A percentile compares a stretch with the other conserved stretches of the same genome.
Evolutionary conservation across 1,284 basidiomycete species (phyloP).

Genomic region (Chondrostereum purpureum): DNA sequence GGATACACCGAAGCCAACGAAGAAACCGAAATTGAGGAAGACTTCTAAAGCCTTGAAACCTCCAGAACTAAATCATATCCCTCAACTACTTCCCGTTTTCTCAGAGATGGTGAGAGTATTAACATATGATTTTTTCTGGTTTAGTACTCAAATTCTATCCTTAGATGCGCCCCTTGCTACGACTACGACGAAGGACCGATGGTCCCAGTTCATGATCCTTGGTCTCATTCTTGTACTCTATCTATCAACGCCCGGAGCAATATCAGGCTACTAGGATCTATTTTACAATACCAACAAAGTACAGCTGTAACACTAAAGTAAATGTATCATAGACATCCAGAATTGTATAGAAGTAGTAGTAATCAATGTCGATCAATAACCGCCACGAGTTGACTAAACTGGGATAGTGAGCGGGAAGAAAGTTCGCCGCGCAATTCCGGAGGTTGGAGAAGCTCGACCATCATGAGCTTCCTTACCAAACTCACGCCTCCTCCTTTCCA

Average conservation of each 20-base stretch:
- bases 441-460: conserved; percentile 3
- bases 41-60: conserved; percentile 48
- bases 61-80: conserved; percentile 74
- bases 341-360: neutral
- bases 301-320: neutral
- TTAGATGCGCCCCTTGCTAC: neutral
- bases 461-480: conserved; percentile 35
- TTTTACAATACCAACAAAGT: too few relatives aligned
- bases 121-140: neutral
- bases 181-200: conserved; percentile 7
- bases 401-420: too few relatives aligned
- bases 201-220: neutral
- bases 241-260: neutral
- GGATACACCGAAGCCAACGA: conserved; percentile 6
- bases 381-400: too few relatives aligned
- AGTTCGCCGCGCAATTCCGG: neutral
- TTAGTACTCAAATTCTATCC: neutral
- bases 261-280: too few relatives aligned
- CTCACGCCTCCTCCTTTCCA: conserved; percentile 43
- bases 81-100: conserved; percentile 78
- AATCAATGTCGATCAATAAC: too few relatives aligned
- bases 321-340: too few relatives aligned
- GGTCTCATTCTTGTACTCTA: too few relatives aligned
- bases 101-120: conserved; percentile 78
- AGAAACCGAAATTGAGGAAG: conserved; percentile 33